phyloP scores from a whole-genome alignment of 805 yeast genomes.

The Naumovozyma castellii region DNA sequence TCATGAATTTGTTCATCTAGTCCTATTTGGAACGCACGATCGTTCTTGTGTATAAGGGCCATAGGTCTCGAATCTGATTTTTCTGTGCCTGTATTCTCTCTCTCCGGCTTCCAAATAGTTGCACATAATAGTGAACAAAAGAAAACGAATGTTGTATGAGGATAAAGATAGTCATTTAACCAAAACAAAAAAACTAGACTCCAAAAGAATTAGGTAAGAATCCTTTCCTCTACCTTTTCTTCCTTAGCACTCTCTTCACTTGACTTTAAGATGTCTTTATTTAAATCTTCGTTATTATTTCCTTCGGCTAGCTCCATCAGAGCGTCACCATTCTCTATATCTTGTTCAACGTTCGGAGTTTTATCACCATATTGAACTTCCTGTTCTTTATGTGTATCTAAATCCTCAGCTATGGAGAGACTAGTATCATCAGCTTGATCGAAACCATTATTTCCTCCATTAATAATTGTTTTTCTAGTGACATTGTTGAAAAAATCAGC shows the following conservation, averaged over 20 bases:
- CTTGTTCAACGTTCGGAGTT: no score
- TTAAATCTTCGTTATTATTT: background rate
- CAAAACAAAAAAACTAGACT: background rate
- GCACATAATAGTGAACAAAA: background rate
- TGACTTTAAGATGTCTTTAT: background rate
- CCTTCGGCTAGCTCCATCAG: no score
- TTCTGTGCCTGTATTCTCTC: background rate
- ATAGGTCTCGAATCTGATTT: background rate
- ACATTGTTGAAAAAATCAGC: conserved; percentile 33
- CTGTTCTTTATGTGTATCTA: background rate
- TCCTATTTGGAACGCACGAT: background rate
- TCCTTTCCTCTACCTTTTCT: background rate
- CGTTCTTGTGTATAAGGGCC: background rate
- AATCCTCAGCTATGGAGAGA: background rate
- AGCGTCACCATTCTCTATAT: no score
- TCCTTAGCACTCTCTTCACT: background rate
- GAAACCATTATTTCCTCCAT: background rate
- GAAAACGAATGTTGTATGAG: background rate
- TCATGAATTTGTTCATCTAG: background rate
- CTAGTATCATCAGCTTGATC: background rate
- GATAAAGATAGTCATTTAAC: background rate
- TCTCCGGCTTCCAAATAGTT: background rate
- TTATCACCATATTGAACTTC: no score
- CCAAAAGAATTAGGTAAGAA: background rate
- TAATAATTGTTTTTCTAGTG: background rate